Evolutionary conservation across 192 early-diverging fungal genomes (phyloP), one percentile per base, ranked within the genome.

Genomic region (Diversispora epigaea): DNA sequence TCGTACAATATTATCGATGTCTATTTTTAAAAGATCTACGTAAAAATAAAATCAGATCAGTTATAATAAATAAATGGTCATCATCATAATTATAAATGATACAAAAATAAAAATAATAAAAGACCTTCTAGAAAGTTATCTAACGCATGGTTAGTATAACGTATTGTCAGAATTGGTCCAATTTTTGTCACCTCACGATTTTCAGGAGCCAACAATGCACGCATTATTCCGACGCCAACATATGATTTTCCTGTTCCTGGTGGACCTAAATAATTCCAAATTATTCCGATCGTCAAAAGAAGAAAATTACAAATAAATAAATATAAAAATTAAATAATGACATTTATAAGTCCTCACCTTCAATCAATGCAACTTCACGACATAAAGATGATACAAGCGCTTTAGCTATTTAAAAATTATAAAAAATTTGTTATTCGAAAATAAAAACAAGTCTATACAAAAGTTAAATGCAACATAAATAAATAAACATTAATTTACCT

Each of bases 81-180:
- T 55, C 17, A 0, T 39, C 5, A 52, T 46, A 67, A 25, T 49
- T 58, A 21, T 58, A 58, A 19, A 58, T 22, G 9, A 58, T n/a
- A n/a, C 17, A 21, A 6, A 6, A 22, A 58, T n/a, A 15, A 19
- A n/a, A n/a, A 17, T 45, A 8, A 8, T 65, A 1, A n/a, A 5
- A n/a, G n/a, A 6, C 45, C 49, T 41, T 86, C 84, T 1, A 90
- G 58, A 70, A 90, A 90, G 71, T 89, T 86, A 52, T 89, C 89
- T 12, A 90, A 68, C 3, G 89, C 89, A 66, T 88, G 88, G 60
- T 90, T 89, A 14, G 88, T 89, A 60, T 82, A 87, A 50, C 83
- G 84, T n/a, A 89, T 80, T 39, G 80, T 73, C 2, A 89, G 77
- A 47, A 88, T 83, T 1, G 84, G 88, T 39, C 69, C 78, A 11